Conservation (phyloP, 768 basidiomycete genomes). For the Hebeloma cylindrosporum region DNA sequence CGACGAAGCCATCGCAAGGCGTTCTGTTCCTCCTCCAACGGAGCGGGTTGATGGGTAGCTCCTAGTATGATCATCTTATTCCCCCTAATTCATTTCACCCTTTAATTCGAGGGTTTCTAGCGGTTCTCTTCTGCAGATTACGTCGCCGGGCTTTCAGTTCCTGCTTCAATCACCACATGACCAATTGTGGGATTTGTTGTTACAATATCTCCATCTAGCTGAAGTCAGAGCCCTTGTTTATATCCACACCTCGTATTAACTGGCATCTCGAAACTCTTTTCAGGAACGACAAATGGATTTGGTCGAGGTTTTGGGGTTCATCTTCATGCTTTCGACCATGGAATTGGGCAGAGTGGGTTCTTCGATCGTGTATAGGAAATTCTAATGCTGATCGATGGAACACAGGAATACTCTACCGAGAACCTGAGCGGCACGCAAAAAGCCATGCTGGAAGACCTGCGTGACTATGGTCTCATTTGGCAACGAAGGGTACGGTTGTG, state of each 20-base stretch:
- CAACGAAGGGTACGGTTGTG: conserved; percentile 61
- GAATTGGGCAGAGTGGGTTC: conserved; percentile 80
- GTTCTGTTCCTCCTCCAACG: conserved; percentile 82
- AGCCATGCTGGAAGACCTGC: conserved; percentile 88
- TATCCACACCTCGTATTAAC: conserved; percentile 18
- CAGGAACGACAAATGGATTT: conserved; percentile 89
- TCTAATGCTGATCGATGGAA: conserved; percentile 15
- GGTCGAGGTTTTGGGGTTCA: conserved; percentile 89
- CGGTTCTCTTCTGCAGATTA: conserved; percentile 72
- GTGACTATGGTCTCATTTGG: conserved; percentile 94
- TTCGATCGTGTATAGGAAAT: conserved; percentile 11
- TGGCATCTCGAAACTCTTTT: conserved; percentile 15
- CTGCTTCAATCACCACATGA: conserved; percentile 91
- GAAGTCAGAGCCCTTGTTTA: conserved; percentile 52
- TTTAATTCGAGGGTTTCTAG: conserved; percentile 38
- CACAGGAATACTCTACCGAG: conserved; percentile 87
- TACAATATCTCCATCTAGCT: conserved; percentile 85
- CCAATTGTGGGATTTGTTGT: conserved; percentile 91
- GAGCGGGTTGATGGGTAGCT: conserved; percentile 81
- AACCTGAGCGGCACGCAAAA: conserved; percentile 75
- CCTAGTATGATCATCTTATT: conserved; percentile 48
- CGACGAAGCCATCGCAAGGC: conserved; percentile 75
- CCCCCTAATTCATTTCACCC: conserved; percentile 11
- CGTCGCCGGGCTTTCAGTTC: conserved; percentile 95
- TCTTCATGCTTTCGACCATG: conserved; percentile 97